These are phyloP conservation scores for Dillenia suffruticosa DNA, from an alignment of 164 flowering plant species.

Conservation along the genomic window DNA sequence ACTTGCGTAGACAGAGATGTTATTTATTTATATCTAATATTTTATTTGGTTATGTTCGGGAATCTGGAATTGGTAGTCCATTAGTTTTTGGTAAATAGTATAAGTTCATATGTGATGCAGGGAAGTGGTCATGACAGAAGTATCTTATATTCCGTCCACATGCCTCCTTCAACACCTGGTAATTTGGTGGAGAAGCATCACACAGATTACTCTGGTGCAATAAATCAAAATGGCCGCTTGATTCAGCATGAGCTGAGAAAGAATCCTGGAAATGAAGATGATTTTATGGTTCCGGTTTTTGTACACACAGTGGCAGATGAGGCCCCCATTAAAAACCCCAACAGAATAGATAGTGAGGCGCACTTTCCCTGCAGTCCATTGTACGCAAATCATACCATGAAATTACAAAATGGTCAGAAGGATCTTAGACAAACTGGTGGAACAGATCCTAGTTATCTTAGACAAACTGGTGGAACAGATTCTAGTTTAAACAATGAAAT, in stretches of 20 bases:
- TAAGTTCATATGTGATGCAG: conserved; percentile 24
- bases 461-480: conserved; percentile 13
- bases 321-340: conserved; percentile 10
- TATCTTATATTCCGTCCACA: conserved; percentile 19
- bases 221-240: conserved; percentile 17
- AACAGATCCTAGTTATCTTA: conserved; percentile 15
- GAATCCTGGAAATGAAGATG: conserved; percentile 54
- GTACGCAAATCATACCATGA: conserved; percentile 13
- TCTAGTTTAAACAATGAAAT: conserved; percentile 20
- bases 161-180: conserved; percentile 23
- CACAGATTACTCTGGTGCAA: conserved; percentile 17
- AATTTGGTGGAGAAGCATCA: conserved; percentile 29
- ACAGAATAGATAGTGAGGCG: conserved; percentile 21
- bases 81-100: no score
- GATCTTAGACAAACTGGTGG: conserved; percentile 21
- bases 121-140: conserved; percentile 37
- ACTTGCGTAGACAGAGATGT: not conserved
- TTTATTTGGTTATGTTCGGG: not conserved
- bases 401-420: conserved; percentile 17
- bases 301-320: conserved; percentile 21
- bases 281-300: conserved; percentile 66
- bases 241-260: conserved; percentile 25
- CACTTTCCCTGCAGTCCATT: conserved; percentile 16
- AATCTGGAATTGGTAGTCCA: no score
- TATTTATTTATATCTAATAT: not conserved